A percentile compares a stretch with the other conserved stretches of the same genome.
Conservation (phyloP, 2,329 filamentous ascomycete species). For the Drechslera avenae region DNA sequence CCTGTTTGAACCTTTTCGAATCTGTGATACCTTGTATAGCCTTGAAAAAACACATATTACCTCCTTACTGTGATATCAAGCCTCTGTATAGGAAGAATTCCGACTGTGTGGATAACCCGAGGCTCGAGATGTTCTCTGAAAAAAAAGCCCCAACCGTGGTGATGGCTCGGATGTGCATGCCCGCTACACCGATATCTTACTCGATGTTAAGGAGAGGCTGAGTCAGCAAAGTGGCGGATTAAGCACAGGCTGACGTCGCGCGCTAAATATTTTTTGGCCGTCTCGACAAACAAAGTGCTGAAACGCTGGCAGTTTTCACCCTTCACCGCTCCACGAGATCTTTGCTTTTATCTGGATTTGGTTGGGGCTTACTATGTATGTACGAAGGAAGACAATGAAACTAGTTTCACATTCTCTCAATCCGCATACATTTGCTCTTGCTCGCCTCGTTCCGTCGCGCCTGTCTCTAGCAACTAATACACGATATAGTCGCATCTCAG, state of each 20-base stretch:
- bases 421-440: slow-evolving; percentile 24
- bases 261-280: slow-evolving; percentile 12
- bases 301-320: not conserved
- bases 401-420: slow-evolving; percentile 28
- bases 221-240: slow-evolving; percentile 1
- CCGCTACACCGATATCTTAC: too few relatives aligned
- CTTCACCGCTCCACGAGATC: slow-evolving; percentile 7
- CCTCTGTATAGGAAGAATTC: too few relatives aligned
- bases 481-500: slow-evolving; percentile 16
- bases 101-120: too few relatives aligned
- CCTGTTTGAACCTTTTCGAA: too few relatives aligned
- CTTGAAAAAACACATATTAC: too few relatives aligned
- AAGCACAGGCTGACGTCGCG: slow-evolving; percentile 15
- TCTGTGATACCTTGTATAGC: too few relatives aligned
- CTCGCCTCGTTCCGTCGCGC: slow-evolving; percentile 21
- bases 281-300: slow-evolving; percentile 1
- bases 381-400: slow-evolving; percentile 34
- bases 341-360: slow-evolving; percentile 12
- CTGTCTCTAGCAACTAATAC: slow-evolving; percentile 28
- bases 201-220: too few relatives aligned
- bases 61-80: too few relatives aligned
- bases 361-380: slow-evolving; percentile 24
- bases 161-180: too few relatives aligned
- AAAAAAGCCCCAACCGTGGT: too few relatives aligned
- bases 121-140: too few relatives aligned